Evolutionary conservation across 257 asterid species (phyloP).

Genomic region (Jacaranda copaia): DNA sequence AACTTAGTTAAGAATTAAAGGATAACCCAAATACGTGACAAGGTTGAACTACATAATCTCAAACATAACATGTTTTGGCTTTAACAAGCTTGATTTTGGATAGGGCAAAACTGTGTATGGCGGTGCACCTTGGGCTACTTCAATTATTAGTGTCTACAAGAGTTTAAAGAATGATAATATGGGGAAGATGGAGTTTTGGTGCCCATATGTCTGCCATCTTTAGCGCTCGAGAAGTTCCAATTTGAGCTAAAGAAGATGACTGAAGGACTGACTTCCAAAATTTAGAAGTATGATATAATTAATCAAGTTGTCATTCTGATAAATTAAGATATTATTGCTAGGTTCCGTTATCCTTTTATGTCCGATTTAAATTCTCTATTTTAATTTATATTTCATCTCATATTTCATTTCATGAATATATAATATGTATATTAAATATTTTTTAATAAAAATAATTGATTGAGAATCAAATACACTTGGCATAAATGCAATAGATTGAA

Average conservation of each 20-base stretch:
- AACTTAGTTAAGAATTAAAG: conserved; percentile 19
- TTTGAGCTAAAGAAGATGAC: not conserved
- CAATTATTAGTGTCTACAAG: not conserved
- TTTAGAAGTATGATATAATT: too few species aligned
- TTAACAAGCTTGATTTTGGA: not conserved
- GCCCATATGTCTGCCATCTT: conserved; percentile 20
- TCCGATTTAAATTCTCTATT: too few species aligned
- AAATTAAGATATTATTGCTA: too few species aligned
- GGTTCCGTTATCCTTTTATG: too few species aligned
- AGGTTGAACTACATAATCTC: conserved; percentile 8
- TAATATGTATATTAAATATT: too few species aligned
- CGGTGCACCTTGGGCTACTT: not conserved
- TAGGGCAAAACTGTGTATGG: not conserved
- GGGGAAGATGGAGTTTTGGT: conserved; percentile 20
- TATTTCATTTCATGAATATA: too few species aligned
- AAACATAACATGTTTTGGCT: not conserved
- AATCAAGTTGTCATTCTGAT: too few species aligned
- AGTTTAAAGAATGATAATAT: not conserved
- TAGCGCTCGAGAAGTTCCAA: not conserved
- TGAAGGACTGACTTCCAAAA: not conserved
- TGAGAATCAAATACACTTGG: too few species aligned
- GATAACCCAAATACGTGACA: not conserved
- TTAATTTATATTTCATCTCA: too few species aligned
- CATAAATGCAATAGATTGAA: too few species aligned
- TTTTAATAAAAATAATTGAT: too few species aligned